Evolutionary conservation across 305 asterid genomes (phyloP).

Genomic region (Solanum hybrid): DNA sequence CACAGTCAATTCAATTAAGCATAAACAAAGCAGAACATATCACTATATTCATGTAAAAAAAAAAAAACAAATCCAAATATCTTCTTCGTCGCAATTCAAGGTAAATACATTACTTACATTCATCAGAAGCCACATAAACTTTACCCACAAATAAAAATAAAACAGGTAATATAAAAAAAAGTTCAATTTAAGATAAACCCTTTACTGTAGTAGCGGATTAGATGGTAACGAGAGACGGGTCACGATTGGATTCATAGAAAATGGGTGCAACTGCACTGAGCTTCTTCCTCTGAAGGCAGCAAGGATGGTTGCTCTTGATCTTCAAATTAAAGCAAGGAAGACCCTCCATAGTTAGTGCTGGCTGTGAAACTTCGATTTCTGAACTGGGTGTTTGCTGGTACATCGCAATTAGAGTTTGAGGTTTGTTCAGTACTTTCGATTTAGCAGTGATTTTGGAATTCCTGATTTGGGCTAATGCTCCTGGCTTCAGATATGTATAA

Average conservation of each 20-base stretch:
- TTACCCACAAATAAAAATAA: neutral
- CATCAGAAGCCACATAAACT: neutral
- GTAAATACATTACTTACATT: neutral
- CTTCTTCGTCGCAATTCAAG: neutral
- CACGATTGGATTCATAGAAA: slow-evolving; percentile 26
- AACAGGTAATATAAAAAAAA: neutral
- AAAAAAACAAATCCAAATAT: neutral
- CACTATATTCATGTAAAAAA: neutral
- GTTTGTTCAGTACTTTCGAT: slow-evolving; percentile 30
- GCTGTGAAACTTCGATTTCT: slow-evolving; percentile 19
- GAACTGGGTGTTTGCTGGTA: slow-evolving; percentile 25
- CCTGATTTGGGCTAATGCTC: slow-evolving; percentile 62
- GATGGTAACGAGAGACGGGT: neutral
- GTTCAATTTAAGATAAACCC: neutral
- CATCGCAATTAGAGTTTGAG: slow-evolving; percentile 29
- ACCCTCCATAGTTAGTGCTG: slow-evolving; percentile 28
- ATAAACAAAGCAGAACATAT: neutral
- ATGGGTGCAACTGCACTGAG: slow-evolving; percentile 47
- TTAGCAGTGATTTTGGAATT: slow-evolving; percentile 57
- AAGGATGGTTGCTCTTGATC: slow-evolving; percentile 28
- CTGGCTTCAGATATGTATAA: slow-evolving; percentile 56
- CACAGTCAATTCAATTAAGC: neutral
- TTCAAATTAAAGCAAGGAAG: slow-evolving; percentile 48
- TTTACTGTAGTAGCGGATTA: neutral
- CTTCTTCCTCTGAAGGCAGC: slow-evolving; percentile 50